Conservation (phyloP, 2,329 filamentous ascomycete genomes). For the Incumbomyces delicatus region DNA sequence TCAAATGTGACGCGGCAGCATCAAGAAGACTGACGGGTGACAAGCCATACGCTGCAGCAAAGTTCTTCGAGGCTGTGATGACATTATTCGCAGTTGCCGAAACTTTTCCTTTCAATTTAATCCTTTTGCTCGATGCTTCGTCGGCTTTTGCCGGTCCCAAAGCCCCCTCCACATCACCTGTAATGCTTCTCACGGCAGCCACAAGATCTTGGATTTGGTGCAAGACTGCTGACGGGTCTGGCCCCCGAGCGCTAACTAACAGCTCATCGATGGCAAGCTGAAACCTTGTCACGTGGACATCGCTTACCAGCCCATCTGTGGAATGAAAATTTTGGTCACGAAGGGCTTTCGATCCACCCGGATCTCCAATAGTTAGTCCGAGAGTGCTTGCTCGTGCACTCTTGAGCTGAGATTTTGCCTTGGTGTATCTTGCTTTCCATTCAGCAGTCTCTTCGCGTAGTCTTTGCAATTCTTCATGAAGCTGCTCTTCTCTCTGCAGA, state of each 20-base stretch:
- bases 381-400: slow-evolving; percentile 71
- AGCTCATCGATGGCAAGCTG: slow-evolving; percentile 91
- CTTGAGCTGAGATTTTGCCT: slow-evolving; percentile 76
- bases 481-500: slow-evolving; percentile 70
- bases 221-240: slow-evolving; percentile 65
- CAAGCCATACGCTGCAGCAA: slow-evolving; percentile 68
- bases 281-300: slow-evolving; percentile 88
- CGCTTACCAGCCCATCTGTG: slow-evolving; percentile 70
- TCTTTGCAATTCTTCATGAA: slow-evolving; percentile 63
- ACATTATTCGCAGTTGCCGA: slow-evolving; percentile 93
- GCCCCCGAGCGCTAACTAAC: slow-evolving; percentile 62
- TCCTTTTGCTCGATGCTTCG: slow-evolving; percentile 49
- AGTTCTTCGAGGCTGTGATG: slow-evolving; percentile 91
- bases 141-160: slow-evolving; percentile 44
- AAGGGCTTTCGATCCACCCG: slow-evolving; percentile 40
- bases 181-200: slow-evolving; percentile 71
- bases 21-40: slow-evolving; percentile 90
- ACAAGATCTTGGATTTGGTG: slow-evolving; percentile 83
- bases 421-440: slow-evolving; percentile 85
- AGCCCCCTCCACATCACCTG: slow-evolving; percentile 61
- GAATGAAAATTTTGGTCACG: slow-evolving; percentile 64
- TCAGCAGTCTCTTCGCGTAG: slow-evolving; percentile 76
- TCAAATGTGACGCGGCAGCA: slow-evolving; percentile 83
- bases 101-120: slow-evolving; percentile 68
- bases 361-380: slow-evolving; percentile 47